Evolutionary conservation across 2,329 filamentous ascomycete species (phyloP).

Genomic region (Penicillium capsulatum): DNA sequence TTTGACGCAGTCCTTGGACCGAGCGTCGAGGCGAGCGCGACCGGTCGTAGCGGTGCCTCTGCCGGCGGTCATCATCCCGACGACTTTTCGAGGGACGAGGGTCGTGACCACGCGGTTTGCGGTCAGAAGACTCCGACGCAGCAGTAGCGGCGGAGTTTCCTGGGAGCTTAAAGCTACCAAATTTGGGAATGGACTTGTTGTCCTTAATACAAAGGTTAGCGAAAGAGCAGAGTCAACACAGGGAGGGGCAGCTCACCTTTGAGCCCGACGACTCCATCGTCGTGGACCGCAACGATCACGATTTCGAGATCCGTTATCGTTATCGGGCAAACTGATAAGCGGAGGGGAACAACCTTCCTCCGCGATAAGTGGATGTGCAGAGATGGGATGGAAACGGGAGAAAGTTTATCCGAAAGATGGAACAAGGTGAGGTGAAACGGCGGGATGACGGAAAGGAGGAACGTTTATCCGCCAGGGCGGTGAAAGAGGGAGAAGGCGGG

Average conservation of each 20-base stretch:
- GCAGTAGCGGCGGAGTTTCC: constrained; percentile 14
- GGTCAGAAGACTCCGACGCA: constrained; percentile 16
- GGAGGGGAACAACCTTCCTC: background rate
- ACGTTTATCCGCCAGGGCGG: constrained; percentile 13
- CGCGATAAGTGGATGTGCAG: too few relatives aligned
- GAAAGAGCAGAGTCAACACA: background rate
- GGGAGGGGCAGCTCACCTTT: constrained; percentile 28
- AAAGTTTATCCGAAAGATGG: background rate
- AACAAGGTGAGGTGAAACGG: constrained; percentile 15
- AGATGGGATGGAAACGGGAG: too few relatives aligned
- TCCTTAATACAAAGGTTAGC: constrained; percentile 20
- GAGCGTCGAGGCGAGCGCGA: constrained; percentile 22
- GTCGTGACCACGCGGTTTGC: constrained; percentile 18
- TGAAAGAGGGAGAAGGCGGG: too few relatives aligned
- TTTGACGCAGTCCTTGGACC: constrained; percentile 2
- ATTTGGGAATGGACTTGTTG: constrained; percentile 58
- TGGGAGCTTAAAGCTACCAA: constrained; percentile 67
- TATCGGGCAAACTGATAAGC: background rate
- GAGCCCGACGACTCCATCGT: constrained; percentile 37
- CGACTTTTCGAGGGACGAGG: constrained; percentile 20
- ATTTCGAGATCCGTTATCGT: background rate
- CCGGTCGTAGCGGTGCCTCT: constrained; percentile 22
- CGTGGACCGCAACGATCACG: constrained; percentile 13
- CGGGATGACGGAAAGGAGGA: too few relatives aligned
- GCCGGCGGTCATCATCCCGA: too few relatives aligned